Evolutionary conservation across 1,284 basidiomycete species (phyloP).

Genomic region (Ustilago nuda): DNA sequence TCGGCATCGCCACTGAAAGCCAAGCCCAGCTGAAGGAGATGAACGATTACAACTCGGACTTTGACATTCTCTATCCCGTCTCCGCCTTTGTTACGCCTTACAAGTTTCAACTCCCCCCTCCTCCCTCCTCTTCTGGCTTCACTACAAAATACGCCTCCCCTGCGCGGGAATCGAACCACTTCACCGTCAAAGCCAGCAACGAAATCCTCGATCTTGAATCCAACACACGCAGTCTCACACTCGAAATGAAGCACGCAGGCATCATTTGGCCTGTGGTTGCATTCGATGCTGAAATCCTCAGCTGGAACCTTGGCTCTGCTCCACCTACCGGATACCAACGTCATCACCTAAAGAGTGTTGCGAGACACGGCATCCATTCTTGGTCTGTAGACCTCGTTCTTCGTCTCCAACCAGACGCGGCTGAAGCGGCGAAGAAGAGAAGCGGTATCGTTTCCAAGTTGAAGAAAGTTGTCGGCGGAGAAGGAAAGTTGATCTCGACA

Average conservation of each 20-base stretch:
- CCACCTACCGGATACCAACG: constrained; percentile 73
- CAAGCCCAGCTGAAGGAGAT: constrained; percentile 66
- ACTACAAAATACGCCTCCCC: constrained; percentile 38
- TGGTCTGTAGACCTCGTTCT: constrained; percentile 81
- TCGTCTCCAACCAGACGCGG: constrained; percentile 70
- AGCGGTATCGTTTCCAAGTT: constrained; percentile 13
- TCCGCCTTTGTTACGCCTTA: constrained; percentile 81
- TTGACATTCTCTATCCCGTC: constrained; percentile 77
- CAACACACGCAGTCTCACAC: constrained; percentile 79
- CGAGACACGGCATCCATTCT: constrained; percentile 79
- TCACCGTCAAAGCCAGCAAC: constrained; percentile 76
- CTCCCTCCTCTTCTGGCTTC: constrained; percentile 58
- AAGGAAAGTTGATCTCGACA: constrained; percentile 28
- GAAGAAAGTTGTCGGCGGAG: constrained; percentile 4
- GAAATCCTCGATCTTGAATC: constrained; percentile 74
- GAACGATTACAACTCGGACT: constrained; percentile 63
- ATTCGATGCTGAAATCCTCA: constrained; percentile 89
- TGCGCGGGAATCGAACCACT: constrained; percentile 65
- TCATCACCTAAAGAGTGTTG: constrained; percentile 91
- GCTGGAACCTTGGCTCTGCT: constrained; percentile 78
- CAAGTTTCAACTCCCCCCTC: constrained; percentile 76
- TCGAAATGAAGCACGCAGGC: constrained; percentile 83
- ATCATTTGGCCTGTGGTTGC: constrained; percentile 91
- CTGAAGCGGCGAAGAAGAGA: constrained; percentile 22
- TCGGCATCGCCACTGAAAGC: constrained; percentile 72